Conservation (phyloP, 2,329 filamentous ascomycete species). For the Sclerotinia spermophila region DNA sequence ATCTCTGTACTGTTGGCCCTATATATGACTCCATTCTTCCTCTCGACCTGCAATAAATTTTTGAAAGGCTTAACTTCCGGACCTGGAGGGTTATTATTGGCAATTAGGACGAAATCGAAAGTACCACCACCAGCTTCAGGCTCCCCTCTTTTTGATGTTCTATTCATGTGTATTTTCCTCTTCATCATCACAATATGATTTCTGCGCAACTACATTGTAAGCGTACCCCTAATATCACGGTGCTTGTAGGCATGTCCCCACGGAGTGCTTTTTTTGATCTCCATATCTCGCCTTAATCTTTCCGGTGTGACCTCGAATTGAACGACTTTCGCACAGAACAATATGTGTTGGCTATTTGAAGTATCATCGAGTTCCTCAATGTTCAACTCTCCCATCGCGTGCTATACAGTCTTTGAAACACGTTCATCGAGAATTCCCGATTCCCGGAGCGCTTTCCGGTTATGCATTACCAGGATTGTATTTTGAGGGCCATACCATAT, state of each 20-base stretch:
- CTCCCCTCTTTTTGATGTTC: background rate
- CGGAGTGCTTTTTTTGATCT: background rate
- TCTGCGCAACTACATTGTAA: background rate
- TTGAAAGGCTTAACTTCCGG: background rate
- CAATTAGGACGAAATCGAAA: slow-evolving; percentile 2
- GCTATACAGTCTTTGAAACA: slow-evolving; percentile 17
- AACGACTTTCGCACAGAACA: background rate
- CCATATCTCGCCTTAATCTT: background rate
- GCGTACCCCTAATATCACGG: background rate
- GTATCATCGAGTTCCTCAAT: background rate
- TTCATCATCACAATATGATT: background rate
- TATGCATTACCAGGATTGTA: background rate
- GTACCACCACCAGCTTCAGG: background rate
- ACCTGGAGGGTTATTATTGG: background rate
- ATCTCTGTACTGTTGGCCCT: background rate
- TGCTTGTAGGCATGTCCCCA: background rate
- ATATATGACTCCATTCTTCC: background rate
- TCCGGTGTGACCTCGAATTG: background rate
- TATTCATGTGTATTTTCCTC: background rate
- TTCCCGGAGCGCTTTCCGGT: background rate
- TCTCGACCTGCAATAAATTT: background rate
- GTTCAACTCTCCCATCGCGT: slow-evolving; percentile 15
- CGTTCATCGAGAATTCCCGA: background rate
- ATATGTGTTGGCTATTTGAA: background rate
- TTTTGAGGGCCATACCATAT: slow-evolving; percentile 20